These are phyloP conservation scores for Cyberlindnera mrakii DNA, from an alignment of 805 yeast species.

Conservation along the genomic window DNA sequence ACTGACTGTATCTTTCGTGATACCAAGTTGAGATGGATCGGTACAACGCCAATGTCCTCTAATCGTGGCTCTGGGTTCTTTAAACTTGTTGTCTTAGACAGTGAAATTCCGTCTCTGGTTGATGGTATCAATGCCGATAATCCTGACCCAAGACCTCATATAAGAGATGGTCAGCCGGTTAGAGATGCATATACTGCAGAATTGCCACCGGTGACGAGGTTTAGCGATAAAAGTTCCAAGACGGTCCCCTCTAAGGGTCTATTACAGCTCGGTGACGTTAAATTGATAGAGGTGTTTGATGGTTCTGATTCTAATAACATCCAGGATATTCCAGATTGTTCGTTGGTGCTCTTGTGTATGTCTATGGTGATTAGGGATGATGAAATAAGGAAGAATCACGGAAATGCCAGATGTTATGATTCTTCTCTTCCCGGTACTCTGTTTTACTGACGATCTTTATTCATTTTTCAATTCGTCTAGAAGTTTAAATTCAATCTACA, in stretches of 20 bases:
- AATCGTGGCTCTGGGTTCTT: constrained; percentile 29
- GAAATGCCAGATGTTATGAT: constrained; percentile 18
- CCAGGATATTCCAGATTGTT: constrained; percentile 12
- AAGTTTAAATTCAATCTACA: background rate
- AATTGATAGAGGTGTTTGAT: constrained; percentile 15
- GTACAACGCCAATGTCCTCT: constrained; percentile 31
- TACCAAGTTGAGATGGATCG: constrained; percentile 34
- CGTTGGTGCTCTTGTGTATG: constrained; percentile 20
- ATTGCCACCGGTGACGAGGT: constrained; percentile 20
- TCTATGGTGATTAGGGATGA: constrained; percentile 22
- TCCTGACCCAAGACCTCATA: constrained; percentile 4
- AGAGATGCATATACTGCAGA: constrained; percentile 1
- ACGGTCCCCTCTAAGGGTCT: constrained; percentile 10
- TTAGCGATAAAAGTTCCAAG: constrained; percentile 12
- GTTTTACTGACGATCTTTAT: background rate
- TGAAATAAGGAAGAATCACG: constrained; percentile 17
- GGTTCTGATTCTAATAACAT: constrained; percentile 8
- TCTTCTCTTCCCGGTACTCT: background rate
- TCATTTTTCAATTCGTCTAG: background rate
- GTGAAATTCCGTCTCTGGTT: constrained; percentile 26
- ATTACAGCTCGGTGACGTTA: constrained; percentile 19
- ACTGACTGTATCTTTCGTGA: constrained; percentile 27
- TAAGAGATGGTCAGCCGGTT: background rate
- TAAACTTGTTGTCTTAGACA: constrained; percentile 28
- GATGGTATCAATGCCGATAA: constrained; percentile 11